These are phyloP conservation scores for Brasilioporus rufonigricans DNA, from an alignment of 768 basidiomycete genomes.

Conservation along the genomic window DNA sequence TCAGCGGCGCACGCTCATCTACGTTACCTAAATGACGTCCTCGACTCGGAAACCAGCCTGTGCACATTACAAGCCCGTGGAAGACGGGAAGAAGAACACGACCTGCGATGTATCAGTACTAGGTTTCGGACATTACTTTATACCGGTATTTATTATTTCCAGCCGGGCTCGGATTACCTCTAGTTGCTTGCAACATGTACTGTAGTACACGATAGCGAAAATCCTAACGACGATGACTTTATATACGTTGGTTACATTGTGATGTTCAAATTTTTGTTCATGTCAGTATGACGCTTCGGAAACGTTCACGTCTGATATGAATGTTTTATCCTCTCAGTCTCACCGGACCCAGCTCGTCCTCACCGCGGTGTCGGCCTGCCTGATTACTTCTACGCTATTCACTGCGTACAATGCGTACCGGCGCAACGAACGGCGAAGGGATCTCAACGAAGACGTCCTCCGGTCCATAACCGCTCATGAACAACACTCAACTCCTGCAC, in stretches of 20 bases:
- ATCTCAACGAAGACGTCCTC: conserved; percentile 56
- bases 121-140: conserved; percentile 18
- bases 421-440: conserved; percentile 46
- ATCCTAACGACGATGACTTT: conserved; percentile 6
- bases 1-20: conserved; percentile 46
- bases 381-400: conserved; percentile 58
- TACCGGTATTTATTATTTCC: conserved; percentile 28
- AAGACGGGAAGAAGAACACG: conserved; percentile 3
- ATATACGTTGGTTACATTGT: too few species aligned
- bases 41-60: neutral
- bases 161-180: conserved; percentile 10
- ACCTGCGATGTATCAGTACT: conserved; percentile 21
- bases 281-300: too few species aligned
- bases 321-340: conserved; percentile 35
- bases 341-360: conserved; percentile 65
- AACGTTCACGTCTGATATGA: too few species aligned
- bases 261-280: too few species aligned
- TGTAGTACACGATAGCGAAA: neutral
- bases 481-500: too few species aligned
- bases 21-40: conserved; percentile 28
- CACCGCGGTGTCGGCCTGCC: conserved; percentile 63
- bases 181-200: conserved; percentile 5
- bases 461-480: conserved; percentile 43
- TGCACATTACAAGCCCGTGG: neutral
- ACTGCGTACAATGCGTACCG: conserved; percentile 53